Evolutionary conservation across 176 grass and related monocot species (phyloP).

Genomic region (Pontederia paniculata): DNA sequence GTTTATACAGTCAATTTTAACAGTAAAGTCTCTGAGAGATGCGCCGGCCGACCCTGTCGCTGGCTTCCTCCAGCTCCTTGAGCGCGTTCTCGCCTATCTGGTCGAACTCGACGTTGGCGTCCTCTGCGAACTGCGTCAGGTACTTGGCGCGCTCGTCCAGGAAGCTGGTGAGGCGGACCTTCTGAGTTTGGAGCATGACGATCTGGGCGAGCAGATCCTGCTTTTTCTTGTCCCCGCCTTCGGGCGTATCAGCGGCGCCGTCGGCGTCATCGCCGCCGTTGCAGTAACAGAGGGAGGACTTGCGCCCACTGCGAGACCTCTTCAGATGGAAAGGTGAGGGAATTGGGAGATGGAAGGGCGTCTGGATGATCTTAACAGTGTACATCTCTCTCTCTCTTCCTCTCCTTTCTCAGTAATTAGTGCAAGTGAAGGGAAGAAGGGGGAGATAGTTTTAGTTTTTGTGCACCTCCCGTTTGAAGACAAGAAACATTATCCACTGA

Average conservation of each 20-base stretch:
- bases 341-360: conserved; percentile 26
- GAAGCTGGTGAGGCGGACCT: conserved; percentile 62
- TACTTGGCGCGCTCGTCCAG: conserved; percentile 58
- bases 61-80: conserved; percentile 59
- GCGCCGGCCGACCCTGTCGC: conserved; percentile 41
- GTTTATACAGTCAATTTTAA: neutral
- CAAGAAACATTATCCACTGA: too few relatives aligned
- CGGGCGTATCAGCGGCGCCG: conserved; percentile 9
- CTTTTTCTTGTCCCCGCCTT: conserved; percentile 43
- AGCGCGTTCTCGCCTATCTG: conserved; percentile 72
- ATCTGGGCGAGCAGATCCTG: conserved; percentile 70
- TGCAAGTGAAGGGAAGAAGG: too few relatives aligned
- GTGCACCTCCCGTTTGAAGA: too few relatives aligned
- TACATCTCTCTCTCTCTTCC: conserved; percentile 26
- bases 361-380: conserved; percentile 43
- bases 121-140: conserved; percentile 72
- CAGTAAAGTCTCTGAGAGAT: neutral
- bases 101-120: conserved; percentile 60
- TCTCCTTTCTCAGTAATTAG: too few relatives aligned
- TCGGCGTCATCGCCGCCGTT: conserved; percentile 35
- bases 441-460: too few relatives aligned
- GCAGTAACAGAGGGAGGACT: conserved; percentile 20
- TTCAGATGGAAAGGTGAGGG: conserved; percentile 19
- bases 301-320: conserved; percentile 23
- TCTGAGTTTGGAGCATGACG: conserved; percentile 70